These are phyloP conservation scores for Gossypium aridum DNA, from an alignment of 441 rosid genomes.

Conservation along the genomic window DNA sequence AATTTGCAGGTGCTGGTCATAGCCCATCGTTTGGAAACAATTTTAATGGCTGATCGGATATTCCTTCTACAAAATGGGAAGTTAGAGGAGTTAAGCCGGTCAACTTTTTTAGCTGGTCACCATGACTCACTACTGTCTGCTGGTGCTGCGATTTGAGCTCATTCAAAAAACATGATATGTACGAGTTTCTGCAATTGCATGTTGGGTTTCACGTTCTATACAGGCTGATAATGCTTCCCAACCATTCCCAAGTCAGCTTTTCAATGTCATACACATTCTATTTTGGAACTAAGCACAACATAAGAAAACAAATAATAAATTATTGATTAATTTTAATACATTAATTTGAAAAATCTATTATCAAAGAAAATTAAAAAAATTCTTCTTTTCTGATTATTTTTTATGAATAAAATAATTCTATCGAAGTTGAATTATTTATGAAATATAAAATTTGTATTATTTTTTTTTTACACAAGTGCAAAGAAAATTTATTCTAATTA, in stretches of 20 bases:
- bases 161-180: not conserved
- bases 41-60: slow-evolving; percentile 71
- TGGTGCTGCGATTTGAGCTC: slow-evolving; percentile 53
- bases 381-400: no score
- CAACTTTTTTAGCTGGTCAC: slow-evolving; percentile 33
- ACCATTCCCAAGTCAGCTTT: not conserved
- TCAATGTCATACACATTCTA: not conserved
- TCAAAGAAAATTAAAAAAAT: no score
- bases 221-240: not conserved
- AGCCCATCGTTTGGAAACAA: slow-evolving; percentile 86
- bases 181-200: not conserved
- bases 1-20: slow-evolving; percentile 57
- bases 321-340: no score
- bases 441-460: no score
- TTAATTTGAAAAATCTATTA: no score
- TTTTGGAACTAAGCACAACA: no score
- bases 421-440: no score
- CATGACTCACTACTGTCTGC: slow-evolving; percentile 26
- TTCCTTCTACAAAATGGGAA: slow-evolving; percentile 59
- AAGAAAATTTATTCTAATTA: no score
- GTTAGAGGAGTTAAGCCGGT: slow-evolving; percentile 50
- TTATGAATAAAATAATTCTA: no score
- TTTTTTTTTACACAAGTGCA: no score
- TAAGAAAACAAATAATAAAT: no score
- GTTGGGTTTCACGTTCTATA: not conserved